These are phyloP conservation scores for Selenicereus undatus DNA, from an alignment of 148 eudicot genomes.

Conservation along the genomic window DNA sequence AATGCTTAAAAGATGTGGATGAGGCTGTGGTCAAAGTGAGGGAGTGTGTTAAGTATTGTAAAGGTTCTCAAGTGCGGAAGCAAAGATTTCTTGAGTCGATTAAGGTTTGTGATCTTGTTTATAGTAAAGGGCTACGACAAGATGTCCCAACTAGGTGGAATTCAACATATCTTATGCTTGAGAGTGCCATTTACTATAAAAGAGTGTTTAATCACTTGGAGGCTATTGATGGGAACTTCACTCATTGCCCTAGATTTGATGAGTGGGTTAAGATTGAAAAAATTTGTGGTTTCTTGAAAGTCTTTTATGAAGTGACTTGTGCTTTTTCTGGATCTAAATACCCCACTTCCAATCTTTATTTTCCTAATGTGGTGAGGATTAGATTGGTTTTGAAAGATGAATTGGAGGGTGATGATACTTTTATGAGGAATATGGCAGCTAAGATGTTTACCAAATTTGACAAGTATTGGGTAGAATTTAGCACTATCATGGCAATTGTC, in stretches of 20 bases:
- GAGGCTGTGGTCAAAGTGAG: not conserved
- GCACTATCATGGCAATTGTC: not conserved
- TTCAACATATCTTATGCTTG: not conserved
- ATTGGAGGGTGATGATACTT: not conserved
- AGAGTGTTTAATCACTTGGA: not conserved
- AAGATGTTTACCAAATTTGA: conserved; percentile 9
- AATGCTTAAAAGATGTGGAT: not conserved
- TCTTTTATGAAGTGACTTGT: conserved; percentile 7
- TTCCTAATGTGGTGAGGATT: not conserved
- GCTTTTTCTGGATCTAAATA: not conserved
- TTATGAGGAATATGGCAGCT: not conserved
- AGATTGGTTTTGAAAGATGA: not conserved
- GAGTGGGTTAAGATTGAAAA: not conserved
- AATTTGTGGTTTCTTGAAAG: not conserved
- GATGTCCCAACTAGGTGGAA: not conserved
- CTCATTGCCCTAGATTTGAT: not conserved
- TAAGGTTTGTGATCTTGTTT: not conserved
- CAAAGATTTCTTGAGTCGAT: not conserved
- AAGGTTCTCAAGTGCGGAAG: not conserved
- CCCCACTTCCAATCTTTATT: conserved; percentile 10
- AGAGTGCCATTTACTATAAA: not conserved
- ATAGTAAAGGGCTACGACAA: not conserved
- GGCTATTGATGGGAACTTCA: not conserved
- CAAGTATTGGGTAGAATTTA: conserved; percentile 2
- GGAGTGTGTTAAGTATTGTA: conserved; percentile 5